Evolutionary conservation across 768 basidiomycete genomes (phyloP), one percentile per base, ranked within the genome.

Genomic region (Strobilomyces confusus): DNA sequence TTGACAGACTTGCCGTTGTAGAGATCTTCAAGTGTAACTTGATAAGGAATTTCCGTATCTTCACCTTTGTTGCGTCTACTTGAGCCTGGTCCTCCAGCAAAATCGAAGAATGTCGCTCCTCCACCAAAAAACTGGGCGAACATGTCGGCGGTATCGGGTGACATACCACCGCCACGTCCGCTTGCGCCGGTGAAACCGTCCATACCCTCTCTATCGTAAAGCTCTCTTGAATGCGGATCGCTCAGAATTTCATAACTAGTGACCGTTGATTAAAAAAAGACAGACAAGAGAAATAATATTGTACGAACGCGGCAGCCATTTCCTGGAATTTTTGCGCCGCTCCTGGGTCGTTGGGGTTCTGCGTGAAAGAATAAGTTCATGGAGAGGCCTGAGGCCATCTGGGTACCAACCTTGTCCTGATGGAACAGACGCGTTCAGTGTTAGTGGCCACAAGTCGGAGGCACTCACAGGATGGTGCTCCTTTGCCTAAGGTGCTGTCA

Each of bases 1-100:
- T 86, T 89, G 52, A 94, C 86, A 11, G 79, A 80, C 71, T 94
- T 95, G 29, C 95, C 95, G 52, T 87, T 89, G 72, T 92, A 98
- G 20, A 95, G 74, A 67, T 98, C 95, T 70, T 97, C 95, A 29
- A 98, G 77, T 5, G 89, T 87, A 49, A 95, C 89, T 37, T 90
- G 79, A 67, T 95, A 88, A 4, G 84, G 81, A 58, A 92, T 83
- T 43, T 85, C 75, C 20, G 86, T 81, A 66, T 94, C 85, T 60
- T 87, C 77, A 15, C 87, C 87, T 61, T 81, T 84, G 58, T 81
- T 84, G 58, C 80, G 72, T 58, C 77, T 72, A 55, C 75, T 71
- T 48, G 69, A 63, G 17, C 75, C 73, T 36, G 71, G 45, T 60
- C 77, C 79, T 47, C 83, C 78, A 42, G 79, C 82, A 62, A 88